These are phyloP conservation scores for Nannochloropsis salina DNA, from an alignment of 108 stramenopile genomes.

Conservation along the genomic window DNA sequence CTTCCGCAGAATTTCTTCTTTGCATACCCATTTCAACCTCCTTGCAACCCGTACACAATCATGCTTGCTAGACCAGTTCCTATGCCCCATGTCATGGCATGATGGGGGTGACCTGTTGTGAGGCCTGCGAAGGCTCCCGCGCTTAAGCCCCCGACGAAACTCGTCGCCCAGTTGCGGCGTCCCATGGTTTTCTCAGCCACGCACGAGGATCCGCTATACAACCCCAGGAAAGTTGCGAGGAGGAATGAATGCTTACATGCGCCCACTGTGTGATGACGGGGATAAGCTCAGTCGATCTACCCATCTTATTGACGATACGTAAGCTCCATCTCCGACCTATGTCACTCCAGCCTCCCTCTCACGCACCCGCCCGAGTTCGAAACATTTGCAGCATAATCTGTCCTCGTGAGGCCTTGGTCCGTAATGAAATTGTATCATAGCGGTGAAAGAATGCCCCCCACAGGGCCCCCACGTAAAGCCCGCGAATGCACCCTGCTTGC, in stretches of 20 bases:
- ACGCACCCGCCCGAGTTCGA: not conserved
- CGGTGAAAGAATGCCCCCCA: not conserved
- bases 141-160: constrained; percentile 8
- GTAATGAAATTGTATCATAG: not conserved
- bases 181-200: not conserved
- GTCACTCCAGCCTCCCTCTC: not conserved
- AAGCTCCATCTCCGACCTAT: not conserved
- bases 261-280: not conserved
- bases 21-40: not conserved
- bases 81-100: not conserved
- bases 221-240: not conserved
- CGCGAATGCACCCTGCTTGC: not conserved
- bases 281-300: not conserved
- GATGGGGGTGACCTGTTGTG: not conserved
- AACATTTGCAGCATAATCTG: not conserved
- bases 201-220: not conserved
- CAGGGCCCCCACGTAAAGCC: not conserved
- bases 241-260: constrained; percentile 1
- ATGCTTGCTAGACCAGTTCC: not conserved
- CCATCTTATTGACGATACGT: not conserved
- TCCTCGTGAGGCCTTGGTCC: not conserved
- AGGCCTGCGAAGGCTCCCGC: not conserved
- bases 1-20: not conserved
- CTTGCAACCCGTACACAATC: not conserved
- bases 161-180: not conserved